phyloP scores from a whole-genome alignment of 176 grass and related monocot species.

The Elymus sibiricus region DNA sequence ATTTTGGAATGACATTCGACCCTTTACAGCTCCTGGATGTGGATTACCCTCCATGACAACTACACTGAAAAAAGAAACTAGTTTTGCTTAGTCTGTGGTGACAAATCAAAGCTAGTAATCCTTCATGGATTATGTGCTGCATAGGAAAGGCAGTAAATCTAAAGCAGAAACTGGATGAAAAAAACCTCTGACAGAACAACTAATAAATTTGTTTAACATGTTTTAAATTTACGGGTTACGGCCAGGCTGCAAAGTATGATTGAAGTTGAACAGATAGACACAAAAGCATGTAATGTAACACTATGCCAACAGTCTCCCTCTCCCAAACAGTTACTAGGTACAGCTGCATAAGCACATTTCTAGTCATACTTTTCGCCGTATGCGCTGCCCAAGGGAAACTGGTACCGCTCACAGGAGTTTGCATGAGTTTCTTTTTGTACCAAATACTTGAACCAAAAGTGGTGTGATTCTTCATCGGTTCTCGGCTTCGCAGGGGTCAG shows the following conservation, averaged over 20 bases:
- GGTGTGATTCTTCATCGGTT: background rate
- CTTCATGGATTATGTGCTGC: background rate
- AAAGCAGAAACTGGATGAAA: background rate
- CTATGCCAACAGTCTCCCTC: background rate
- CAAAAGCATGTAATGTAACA: background rate
- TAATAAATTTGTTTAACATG: too few species aligned
- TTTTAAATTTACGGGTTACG: too few species aligned
- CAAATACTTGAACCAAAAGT: background rate
- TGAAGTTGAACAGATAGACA: background rate
- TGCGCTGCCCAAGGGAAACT: too few species aligned
- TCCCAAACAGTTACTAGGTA: background rate
- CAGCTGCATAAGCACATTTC: background rate
- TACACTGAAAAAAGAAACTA: constrained; percentile 42
- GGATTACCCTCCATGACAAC: constrained; percentile 97
- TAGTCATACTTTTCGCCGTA: too few species aligned
- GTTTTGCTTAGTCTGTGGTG: background rate
- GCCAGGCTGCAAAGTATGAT: background rate
- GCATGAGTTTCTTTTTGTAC: background rate
- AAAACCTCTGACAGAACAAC: background rate
- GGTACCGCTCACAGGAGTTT: background rate
- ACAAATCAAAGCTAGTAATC: background rate
- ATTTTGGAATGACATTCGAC: constrained; percentile 88
- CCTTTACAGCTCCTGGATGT: constrained; percentile 70
- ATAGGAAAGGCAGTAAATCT: background rate
- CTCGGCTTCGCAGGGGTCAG: background rate